Conservation (phyloP, 2,329 filamentous ascomycete species). For the Sclerotinia spermophila region DNA sequence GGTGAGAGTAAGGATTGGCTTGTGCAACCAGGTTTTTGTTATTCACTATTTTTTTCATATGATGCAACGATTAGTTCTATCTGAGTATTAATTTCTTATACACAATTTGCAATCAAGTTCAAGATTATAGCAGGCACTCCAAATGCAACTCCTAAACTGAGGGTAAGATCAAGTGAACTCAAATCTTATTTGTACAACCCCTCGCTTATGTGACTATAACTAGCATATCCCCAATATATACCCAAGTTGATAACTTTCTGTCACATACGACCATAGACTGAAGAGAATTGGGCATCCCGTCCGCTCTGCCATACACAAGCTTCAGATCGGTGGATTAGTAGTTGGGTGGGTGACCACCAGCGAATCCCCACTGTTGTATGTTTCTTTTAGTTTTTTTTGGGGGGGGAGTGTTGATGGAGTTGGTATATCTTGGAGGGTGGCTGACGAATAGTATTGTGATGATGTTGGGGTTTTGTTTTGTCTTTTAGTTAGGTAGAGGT, state of each 20-base stretch:
- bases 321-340: slow-evolving; percentile 15
- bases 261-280: slow-evolving; percentile 10
- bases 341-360: slow-evolving; percentile 16
- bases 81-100: not conserved
- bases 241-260: rapidly evolving
- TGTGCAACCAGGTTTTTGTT: not conserved
- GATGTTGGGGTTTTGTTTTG: not conserved
- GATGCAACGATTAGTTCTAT: not conserved
- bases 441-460: not conserved
- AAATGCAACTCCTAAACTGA: not conserved
- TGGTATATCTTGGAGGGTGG: not conserved
- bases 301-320: slow-evolving; percentile 16
- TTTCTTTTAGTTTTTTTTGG: not conserved
- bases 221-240: not conserved
- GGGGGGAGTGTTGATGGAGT: not conserved
- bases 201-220: not conserved
- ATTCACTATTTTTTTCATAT: not conserved
- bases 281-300: slow-evolving; percentile 12
- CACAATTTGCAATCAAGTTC: not conserved
- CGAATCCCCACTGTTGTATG: slow-evolving; percentile 14
- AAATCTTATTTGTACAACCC: not conserved
- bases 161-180: not conserved
- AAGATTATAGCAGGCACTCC: not conserved
- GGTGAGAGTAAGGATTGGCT: not conserved
- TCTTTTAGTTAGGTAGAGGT: not conserved